phyloP scores from a whole-genome alignment of 2,329 filamentous ascomycete species.

The Gnomoniopsis sp. region DNA sequence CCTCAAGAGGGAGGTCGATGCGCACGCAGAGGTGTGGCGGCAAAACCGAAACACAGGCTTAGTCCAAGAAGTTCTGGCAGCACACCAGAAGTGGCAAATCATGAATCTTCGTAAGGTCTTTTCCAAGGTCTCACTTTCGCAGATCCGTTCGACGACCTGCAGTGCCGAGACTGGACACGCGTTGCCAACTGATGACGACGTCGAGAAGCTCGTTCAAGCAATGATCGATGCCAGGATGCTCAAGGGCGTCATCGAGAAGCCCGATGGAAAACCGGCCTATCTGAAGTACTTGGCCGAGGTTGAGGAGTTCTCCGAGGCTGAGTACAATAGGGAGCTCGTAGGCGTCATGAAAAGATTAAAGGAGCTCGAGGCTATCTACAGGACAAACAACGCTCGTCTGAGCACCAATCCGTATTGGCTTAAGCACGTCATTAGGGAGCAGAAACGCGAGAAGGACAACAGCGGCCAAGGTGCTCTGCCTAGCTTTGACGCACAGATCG shows the following conservation, averaged over 20 bases:
- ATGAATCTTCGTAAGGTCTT: slow-evolving; percentile 72
- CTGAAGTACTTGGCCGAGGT: slow-evolving; percentile 47
- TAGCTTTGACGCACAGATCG: slow-evolving; percentile 45
- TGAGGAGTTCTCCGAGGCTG: slow-evolving; percentile 43
- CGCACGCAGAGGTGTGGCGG: slow-evolving; percentile 52
- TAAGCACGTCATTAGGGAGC: slow-evolving; percentile 42
- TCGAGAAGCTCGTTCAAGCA: slow-evolving; percentile 43
- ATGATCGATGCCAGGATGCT: slow-evolving; percentile 58
- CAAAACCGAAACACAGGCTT: slow-evolving; percentile 73
- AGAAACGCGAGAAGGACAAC: slow-evolving; percentile 45
- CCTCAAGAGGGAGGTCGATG: slow-evolving; percentile 61
- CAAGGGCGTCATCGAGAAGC: slow-evolving; percentile 47
- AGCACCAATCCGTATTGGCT: slow-evolving; percentile 56
- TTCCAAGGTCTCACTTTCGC: slow-evolving; percentile 51
- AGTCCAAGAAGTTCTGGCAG: slow-evolving; percentile 63
- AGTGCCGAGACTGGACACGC: slow-evolving; percentile 50
- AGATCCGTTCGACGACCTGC: slow-evolving; percentile 48
- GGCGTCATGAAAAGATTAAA: slow-evolving; percentile 39
- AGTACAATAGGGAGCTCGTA: slow-evolving; percentile 47
- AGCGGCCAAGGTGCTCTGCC: slow-evolving; percentile 26
- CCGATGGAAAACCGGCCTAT: slow-evolving; percentile 39
- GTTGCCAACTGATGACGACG: slow-evolving; percentile 39
- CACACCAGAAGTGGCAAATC: slow-evolving; percentile 75
- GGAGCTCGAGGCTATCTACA: slow-evolving; percentile 44
- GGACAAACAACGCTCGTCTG: slow-evolving; percentile 51